A percentile compares a stretch with the other conserved stretches of the same genome.
These are phyloP conservation scores for Ceratobasidium theobromae DNA, from an alignment of 1,284 basidiomycete genomes.

Conservation along the genomic window DNA sequence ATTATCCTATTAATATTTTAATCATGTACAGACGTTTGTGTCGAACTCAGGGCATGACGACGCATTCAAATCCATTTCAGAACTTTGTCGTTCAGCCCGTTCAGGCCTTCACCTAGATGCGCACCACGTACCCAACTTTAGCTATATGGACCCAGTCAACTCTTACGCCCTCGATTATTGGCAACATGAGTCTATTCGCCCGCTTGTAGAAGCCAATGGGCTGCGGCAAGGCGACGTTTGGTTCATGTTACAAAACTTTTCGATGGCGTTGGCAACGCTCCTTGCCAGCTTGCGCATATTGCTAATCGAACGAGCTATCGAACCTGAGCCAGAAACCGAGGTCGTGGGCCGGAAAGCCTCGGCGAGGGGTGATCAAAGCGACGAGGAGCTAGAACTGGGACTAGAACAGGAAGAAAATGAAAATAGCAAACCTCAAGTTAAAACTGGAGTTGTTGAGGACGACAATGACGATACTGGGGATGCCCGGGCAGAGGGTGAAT, in stretches of 20 bases:
- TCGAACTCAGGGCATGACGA: constrained; percentile 65
- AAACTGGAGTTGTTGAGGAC: too few relatives aligned
- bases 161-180: constrained; percentile 69
- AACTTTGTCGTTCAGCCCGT: constrained; percentile 56
- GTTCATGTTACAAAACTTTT: constrained; percentile 62
- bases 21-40: constrained; percentile 55
- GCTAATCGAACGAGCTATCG: constrained; percentile 37
- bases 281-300: constrained; percentile 51
- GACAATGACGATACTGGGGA: constrained; percentile 39
- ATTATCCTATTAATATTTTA: too few relatives aligned
- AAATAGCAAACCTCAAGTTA: too few relatives aligned
- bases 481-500: constrained; percentile 46
- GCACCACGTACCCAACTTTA: constrained; percentile 60
- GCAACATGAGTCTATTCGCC: constrained; percentile 48
- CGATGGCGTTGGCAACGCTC: constrained; percentile 53
- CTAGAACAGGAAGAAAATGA: constrained; percentile 35
- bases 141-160: constrained; percentile 52
- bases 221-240: constrained; percentile 62
- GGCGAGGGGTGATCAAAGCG: too few relatives aligned
- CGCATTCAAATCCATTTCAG: constrained; percentile 51
- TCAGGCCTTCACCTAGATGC: constrained; percentile 57
- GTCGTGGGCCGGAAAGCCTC: constrained; percentile 40
- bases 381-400: too few relatives aligned
- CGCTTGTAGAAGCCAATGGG: constrained; percentile 51
- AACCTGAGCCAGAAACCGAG: constrained; percentile 31